Conservation (phyloP, 176 grass and related monocot genomes). For the sorghum (Sorghum bicolor) region DNA sequence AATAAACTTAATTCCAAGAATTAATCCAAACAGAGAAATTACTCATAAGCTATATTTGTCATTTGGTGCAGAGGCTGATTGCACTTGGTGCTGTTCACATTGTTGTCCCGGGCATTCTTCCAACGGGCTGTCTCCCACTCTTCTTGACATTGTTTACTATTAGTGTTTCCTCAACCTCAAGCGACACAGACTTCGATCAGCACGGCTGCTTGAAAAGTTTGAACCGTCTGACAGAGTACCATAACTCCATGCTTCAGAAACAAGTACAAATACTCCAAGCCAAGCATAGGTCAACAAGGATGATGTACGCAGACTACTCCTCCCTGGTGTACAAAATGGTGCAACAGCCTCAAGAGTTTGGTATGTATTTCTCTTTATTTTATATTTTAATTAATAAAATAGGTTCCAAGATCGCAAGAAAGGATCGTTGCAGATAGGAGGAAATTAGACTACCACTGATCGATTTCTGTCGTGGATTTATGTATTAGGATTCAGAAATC, state of each 20-base stretch:
- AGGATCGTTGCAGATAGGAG: not conserved
- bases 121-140: slow-evolving; percentile 40
- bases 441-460: not conserved
- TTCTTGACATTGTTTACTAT: slow-evolving; percentile 16
- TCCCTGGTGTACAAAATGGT: slow-evolving; percentile 16
- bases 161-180: not conserved
- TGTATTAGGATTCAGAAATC: slow-evolving; percentile 23
- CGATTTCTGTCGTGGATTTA: no score
- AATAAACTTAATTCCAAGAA: no score
- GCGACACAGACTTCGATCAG: slow-evolving; percentile 2
- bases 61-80: slow-evolving; percentile 4
- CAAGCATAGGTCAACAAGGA: slow-evolving; percentile 10
- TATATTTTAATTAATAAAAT: no score
- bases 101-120: slow-evolving; percentile 36
- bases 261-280: not conserved
- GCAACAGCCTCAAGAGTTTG: slow-evolving; percentile 32
- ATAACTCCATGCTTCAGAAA: slow-evolving; percentile 39
- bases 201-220: slow-evolving; percentile 30
- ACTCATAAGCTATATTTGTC: not conserved
- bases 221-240: slow-evolving; percentile 33
- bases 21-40: no score
- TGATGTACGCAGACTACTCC: slow-evolving; percentile 48
- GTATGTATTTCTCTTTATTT: not conserved
- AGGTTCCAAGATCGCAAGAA: not conserved
- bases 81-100: slow-evolving; percentile 29